Percentiles rank a stretch among this genome's conserved stretches.
Evolutionary conservation across 192 early-diverging fungal genomes (phyloP).

Genomic region (Entomortierella parvispora): DNA sequence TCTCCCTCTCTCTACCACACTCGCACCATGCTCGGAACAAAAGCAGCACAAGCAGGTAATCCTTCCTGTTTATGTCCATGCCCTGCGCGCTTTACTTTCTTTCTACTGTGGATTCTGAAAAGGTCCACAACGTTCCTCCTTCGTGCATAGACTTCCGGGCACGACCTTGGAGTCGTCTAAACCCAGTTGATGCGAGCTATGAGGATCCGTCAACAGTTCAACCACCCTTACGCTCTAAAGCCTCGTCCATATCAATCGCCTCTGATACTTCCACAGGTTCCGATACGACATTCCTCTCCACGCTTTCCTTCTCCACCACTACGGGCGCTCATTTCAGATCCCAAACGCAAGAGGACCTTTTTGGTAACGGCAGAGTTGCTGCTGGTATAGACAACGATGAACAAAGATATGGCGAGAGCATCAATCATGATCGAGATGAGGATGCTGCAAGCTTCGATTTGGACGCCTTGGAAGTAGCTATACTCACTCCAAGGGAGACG

Average conservation of each 20-base stretch:
- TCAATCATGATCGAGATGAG: not conserved
- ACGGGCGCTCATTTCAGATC: constrained; percentile 13
- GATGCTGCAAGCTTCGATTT: no score
- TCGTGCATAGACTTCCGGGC: no score
- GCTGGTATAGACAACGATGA: not conserved
- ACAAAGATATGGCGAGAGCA: not conserved
- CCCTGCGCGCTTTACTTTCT: no score
- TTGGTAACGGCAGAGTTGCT: not conserved
- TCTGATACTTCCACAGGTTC: constrained; percentile 21
- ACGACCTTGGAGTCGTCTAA: not conserved
- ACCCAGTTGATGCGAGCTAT: no score
- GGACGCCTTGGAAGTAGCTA: not conserved
- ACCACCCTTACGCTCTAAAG: constrained; percentile 7
- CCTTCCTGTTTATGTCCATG: no score
- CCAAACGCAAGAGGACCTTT: constrained; percentile 2
- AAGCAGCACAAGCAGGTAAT: no score
- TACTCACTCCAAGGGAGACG: no score
- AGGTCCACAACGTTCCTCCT: not conserved
- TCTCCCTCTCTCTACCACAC: no score
- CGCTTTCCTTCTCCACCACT: constrained; percentile 26
- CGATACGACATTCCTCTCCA: constrained; percentile 36
- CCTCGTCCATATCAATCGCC: constrained; percentile 23
- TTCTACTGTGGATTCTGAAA: not conserved
- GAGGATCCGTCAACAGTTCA: not conserved
- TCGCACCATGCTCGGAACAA: no score